Evolutionary conservation across 192 early-diverging fungal species (phyloP).

Genomic region (Umbelopsis vinacea): DNA sequence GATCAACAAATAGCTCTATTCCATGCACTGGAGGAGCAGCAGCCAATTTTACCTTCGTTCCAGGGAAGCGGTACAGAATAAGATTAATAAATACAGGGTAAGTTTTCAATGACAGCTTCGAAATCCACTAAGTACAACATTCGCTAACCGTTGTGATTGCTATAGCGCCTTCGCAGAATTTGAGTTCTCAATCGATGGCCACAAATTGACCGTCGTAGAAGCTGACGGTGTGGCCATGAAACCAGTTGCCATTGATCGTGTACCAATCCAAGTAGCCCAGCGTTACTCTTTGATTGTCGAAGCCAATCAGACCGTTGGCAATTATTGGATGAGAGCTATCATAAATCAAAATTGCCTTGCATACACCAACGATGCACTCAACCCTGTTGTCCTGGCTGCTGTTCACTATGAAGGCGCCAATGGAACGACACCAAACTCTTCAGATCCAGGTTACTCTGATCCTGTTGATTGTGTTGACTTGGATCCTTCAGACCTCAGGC

Average conservation of each 20-base stretch:
- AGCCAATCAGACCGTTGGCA: slow-evolving; percentile 41
- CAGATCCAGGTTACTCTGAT: background rate
- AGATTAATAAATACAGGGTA: slow-evolving; percentile 41
- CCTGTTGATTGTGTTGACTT: slow-evolving; percentile 15
- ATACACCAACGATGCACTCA: slow-evolving; percentile 25
- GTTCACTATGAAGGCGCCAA: slow-evolving; percentile 47
- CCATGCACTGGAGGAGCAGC: slow-evolving; percentile 12
- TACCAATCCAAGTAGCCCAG: slow-evolving; percentile 46
- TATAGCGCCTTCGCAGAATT: slow-evolving; percentile 70
- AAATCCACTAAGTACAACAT: background rate
- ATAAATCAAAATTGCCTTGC: slow-evolving; percentile 43
- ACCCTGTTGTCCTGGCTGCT: slow-evolving; percentile 34
- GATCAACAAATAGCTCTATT: slow-evolving; percentile 1
- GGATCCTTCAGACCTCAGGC: background rate
- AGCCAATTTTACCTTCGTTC: slow-evolving; percentile 29
- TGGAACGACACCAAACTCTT: slow-evolving; percentile 23
- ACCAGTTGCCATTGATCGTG: slow-evolving; percentile 25
- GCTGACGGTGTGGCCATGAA: slow-evolving; percentile 48
- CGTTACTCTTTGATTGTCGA: slow-evolving; percentile 49
- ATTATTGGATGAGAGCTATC: slow-evolving; percentile 46
- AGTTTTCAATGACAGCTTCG: background rate
- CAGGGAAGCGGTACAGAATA: slow-evolving; percentile 35
- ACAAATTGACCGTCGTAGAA: slow-evolving; percentile 79
- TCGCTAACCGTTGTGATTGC: slow-evolving; percentile 28
- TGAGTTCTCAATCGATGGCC: slow-evolving; percentile 80